Evolutionary conservation across 805 yeast genomes (phyloP), one percentile per base, ranked within the genome.

Genomic region (Saturnispora zaruensis): DNA sequence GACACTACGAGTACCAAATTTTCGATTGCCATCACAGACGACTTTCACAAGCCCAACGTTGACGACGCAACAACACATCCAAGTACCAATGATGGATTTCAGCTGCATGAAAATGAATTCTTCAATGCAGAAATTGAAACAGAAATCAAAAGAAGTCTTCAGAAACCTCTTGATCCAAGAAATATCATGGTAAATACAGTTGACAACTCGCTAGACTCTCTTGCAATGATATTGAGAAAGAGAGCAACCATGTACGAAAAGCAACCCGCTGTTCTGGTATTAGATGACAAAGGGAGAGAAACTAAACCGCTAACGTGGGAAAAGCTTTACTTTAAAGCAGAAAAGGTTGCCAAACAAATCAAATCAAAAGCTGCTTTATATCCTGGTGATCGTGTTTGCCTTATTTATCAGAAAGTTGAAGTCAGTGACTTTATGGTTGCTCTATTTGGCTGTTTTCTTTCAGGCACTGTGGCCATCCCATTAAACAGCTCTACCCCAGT

Each of bases 401-500:
- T 93, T 41, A 76, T 95, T 57, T 93, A 89, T 62, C 88, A 86
- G 58, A 88, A 84, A 51, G 75, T 76, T 28, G 98, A 93, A 64
- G 81, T 87, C 2, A 75, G 86, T 11, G 98, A 93, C 55, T 91
- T 90, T 63, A 77, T 87, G 0, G 78, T 86, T 1, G 95, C 98
- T 0, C 65, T 93, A 20, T 77, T 88, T 63, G 99, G 96, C 6
- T 90, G 97, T 62, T 87, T 91, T 56, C 70, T 91, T 50, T 95
- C 97, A 1, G 96, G 96, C 2, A 84, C 88, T 43, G 90, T 93
- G 2, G 98, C 98, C 0, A 91, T 93, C 5, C 99, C 99, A 0
- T 80, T 93, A 40, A 86, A 86, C 48, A 82, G 88, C 51, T 85
- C 81, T 48, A 75, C 80, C 25, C 82, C 84, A 30, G 67, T 82